Base-by-base conservation (phyloP, 805 yeast genomes). In the Wickerhamiella parazyma region DNA sequence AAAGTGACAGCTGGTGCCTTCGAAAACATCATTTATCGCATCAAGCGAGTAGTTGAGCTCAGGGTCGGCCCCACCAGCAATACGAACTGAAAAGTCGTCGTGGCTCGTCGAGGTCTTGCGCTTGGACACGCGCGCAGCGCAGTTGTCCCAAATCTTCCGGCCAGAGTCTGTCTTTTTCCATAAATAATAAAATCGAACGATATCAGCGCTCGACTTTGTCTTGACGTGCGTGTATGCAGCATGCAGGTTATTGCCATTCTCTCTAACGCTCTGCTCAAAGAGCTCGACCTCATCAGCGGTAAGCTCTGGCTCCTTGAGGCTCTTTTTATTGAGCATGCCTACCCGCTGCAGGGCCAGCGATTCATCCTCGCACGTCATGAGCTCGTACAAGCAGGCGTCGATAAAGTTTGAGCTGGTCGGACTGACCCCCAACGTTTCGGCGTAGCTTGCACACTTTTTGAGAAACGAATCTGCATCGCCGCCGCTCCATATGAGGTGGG, bases 141-240 rank as follows among this genome's bases (percentile, higher is more conserved):
- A 83, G 54, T 78, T 76, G 28, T 84, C 94, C 94, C 96, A 83
- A 14, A 85, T 80, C 34, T 58, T 56, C 49, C 72, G 76, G 0
- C 96, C 96, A 36, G 69, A 68, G 24, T 71, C 65, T 0, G 94
- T 80, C 58, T 87, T 87, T 61, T 87, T 87, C 97, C 97, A 89
- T 42, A 84, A 64, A 54, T 89, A 89, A 55, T 85, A 89, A 57
- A 70, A 86, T 45, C 96, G 63, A 1, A 89, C 97, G 49, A 86
- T 68, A 78, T 79, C 82, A 0, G 87, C 72, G 44, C 76, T 65
- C 0, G 85, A 66, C 52, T 82, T 93, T 0, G 86, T 71, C 24
- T 71, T 71, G n/a, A 89, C 91, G 45, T 71, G 73, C 55, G 76
- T 72, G 49, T 57, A 73, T 0, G 84, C 87, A 0, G 80, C 84